Base-by-base conservation (phyloP, 495 filamentous ascomycete species). In the Glarea lozoyensis region DNA sequence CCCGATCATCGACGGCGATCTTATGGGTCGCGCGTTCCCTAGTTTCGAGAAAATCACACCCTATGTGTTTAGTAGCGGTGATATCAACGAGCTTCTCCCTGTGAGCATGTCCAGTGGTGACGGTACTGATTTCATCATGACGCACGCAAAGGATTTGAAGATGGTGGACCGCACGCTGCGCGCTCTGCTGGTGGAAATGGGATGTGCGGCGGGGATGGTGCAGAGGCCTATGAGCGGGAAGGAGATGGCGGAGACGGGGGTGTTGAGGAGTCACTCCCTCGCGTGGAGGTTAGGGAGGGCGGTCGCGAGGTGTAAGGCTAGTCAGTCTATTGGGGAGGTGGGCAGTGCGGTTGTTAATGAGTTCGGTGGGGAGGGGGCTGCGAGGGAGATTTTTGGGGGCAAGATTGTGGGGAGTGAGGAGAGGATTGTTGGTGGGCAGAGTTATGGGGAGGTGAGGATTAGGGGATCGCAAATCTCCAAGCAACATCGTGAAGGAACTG, bases 331-430 rank as follows among this genome's bases (percentile, higher is more conserved):
- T 5, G 67, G 66, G 22, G 64, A 49, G 1, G 67, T 76, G 7
- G 73, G 71, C 0, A 69, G 76, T 49, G 63, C 65, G 0, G 78
- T 81, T 33, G 62, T 81, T 7, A 64, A 71, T 6, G 70, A 76
- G 49, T 70, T 70, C 30, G 76, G 73, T 2, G 77, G 75, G 0
- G 42, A 57, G 0, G 61, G 68, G 15, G 64, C 66, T 9, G 75
- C 66, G 0, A 68, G 60, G 41, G 66, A 81, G 13, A 53, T 81
- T 4, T 79, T 72, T 50, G 67, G 71, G 42, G 78, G 78, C 9
- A 82, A 82, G 57, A 75, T 81, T 36, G 66, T 73, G 0, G 67
- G n/a, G n/a, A n/a, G n/a, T n/a, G n/a, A n/a, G n/a, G n/a, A n/a
- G n/a, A n/a, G n/a, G n/a, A n/a, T n/a, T n/a, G n/a, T n/a, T n/a